Conservation (phyloP, 2,329 filamentous ascomycete species). For the Clarireedia sp. region DNA sequence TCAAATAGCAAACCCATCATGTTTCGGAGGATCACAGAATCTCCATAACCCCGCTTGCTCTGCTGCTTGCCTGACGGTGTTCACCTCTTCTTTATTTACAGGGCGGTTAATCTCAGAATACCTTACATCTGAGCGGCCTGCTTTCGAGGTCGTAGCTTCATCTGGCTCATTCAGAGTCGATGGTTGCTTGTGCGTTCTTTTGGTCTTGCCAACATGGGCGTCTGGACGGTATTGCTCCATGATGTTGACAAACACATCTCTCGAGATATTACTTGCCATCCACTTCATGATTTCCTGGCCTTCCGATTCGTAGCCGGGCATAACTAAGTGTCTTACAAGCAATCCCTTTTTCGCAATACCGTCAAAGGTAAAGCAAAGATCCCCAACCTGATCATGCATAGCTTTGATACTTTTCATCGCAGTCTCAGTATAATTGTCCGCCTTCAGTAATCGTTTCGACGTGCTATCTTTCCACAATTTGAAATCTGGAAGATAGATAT, state of each 20-base stretch:
- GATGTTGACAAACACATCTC: conserved; percentile 72
- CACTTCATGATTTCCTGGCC: conserved; percentile 67
- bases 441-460: conserved; percentile 66
- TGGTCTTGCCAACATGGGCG: conserved; percentile 70
- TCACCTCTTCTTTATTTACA: conserved; percentile 57
- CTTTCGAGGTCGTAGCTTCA: conserved; percentile 16
- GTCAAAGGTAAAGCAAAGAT: conserved; percentile 73
- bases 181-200: conserved; percentile 30
- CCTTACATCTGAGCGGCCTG: conserved; percentile 41
- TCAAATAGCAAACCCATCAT: conserved; percentile 23
- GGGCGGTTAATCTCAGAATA: conserved; percentile 76
- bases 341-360: conserved; percentile 73
- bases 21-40: conserved; percentile 53
- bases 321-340: conserved; percentile 71
- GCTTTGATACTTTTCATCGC: conserved; percentile 70
- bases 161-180: conserved; percentile 18
- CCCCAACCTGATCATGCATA: conserved; percentile 76
- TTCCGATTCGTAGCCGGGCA: conserved; percentile 73
- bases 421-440: conserved; percentile 63
- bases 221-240: conserved; percentile 85
- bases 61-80: conserved; percentile 58
- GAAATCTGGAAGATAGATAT: conserved; percentile 85
- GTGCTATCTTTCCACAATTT: conserved; percentile 67
- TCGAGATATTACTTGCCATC: conserved; percentile 63
- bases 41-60: conserved; percentile 68